These are phyloP conservation scores for Phaeosphaeriaceae sp. DNA, from an alignment of 2,329 filamentous ascomycete genomes.

Conservation along the genomic window DNA sequence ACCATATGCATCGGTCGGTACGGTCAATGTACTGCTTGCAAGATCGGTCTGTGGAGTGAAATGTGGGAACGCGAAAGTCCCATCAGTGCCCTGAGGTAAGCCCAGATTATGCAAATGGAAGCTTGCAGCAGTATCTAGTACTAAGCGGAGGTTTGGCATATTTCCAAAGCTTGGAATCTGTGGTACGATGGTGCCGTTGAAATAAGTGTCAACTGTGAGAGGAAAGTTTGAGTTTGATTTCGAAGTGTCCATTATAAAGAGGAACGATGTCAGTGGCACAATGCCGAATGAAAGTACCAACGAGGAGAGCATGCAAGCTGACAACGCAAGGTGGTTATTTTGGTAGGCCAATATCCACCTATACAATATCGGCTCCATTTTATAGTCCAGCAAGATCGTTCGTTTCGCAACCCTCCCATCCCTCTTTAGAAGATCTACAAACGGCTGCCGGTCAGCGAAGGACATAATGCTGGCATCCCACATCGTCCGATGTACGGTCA, in stretches of 20 bases:
- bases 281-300: slow-evolving; percentile 7
- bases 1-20: neutral
- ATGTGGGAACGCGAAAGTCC: slow-evolving; percentile 5
- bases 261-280: slow-evolving; percentile 8
- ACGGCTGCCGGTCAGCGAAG: slow-evolving; percentile 8
- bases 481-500: slow-evolving; percentile 9
- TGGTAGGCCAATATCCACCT: slow-evolving; percentile 1
- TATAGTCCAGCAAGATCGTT: slow-evolving; percentile 9
- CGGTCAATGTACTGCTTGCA: neutral
- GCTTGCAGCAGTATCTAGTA: slow-evolving; percentile 4
- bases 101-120: slow-evolving; percentile 5
- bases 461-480: slow-evolving; percentile 8
- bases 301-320: slow-evolving; percentile 7
- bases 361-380: slow-evolving; percentile 2
- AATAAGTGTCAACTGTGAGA: slow-evolving; percentile 1
- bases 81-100: slow-evolving; percentile 1
- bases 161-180: neutral
- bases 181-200: neutral
- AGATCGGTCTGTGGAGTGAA: neutral
- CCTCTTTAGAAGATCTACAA: slow-evolving; percentile 5
- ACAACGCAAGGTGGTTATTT: slow-evolving; percentile 1
- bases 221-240: slow-evolving; percentile 1
- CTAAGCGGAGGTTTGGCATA: neutral
- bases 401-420: neutral
- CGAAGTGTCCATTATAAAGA: slow-evolving; percentile 9